phyloP scores from a whole-genome alignment of 805 yeast genomes.

The Hanseniaspora hatyaiensis region DNA sequence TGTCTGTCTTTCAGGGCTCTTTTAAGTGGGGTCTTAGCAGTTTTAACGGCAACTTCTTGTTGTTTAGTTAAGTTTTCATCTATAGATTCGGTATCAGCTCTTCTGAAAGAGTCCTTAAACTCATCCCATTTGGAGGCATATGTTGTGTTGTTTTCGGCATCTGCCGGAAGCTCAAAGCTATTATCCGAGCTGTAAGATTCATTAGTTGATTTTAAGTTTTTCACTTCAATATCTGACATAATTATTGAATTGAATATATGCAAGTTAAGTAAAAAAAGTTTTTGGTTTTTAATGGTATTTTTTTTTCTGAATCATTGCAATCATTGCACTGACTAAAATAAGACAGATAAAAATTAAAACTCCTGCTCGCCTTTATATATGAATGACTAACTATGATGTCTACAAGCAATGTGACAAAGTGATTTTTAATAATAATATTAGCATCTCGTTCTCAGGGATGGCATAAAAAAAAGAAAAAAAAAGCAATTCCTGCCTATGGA shows the following conservation, averaged over 20 bases:
- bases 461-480: too few species aligned
- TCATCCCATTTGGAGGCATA: conserved; percentile 28
- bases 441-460: too few species aligned
- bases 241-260: not conserved
- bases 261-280: too few species aligned
- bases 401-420: too few species aligned
- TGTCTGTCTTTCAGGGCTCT: conserved; percentile 43
- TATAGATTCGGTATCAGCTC: conserved; percentile 28
- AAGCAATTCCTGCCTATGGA: too few species aligned
- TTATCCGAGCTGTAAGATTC: not conserved
- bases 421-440: too few species aligned
- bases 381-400: too few species aligned
- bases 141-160: not conserved
- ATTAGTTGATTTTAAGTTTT: not conserved
- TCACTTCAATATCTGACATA: conserved; percentile 10
- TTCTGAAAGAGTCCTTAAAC: conserved; percentile 39
- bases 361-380: too few species aligned
- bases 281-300: too few species aligned
- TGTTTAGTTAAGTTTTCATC: conserved; percentile 28
- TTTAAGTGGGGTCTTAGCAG: conserved; percentile 47
- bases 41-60: conserved; percentile 36
- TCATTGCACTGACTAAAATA: too few species aligned
- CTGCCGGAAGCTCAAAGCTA: not conserved
- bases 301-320: not conserved
- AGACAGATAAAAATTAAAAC: too few species aligned